Evolutionary conservation across 2,329 filamentous ascomycete species (phyloP).

Genomic region (Pseudogymnoascus sp.): DNA sequence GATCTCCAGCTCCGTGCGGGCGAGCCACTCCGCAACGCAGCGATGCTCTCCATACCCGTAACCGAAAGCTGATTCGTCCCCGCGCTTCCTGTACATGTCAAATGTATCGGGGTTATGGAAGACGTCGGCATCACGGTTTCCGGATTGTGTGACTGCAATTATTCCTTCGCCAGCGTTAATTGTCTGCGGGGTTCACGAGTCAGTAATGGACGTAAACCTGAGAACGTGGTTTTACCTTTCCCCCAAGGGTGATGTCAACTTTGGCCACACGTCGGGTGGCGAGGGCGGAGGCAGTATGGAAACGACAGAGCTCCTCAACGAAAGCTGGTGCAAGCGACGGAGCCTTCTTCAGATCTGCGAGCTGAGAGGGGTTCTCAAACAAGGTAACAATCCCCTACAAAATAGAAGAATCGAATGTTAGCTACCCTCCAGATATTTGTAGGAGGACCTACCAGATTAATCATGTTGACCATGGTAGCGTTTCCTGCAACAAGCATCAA

Average conservation of each 20-base stretch:
- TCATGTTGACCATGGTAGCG: constrained; percentile 47
- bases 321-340: constrained; percentile 34
- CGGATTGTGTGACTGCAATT: constrained; percentile 41
- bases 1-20: constrained; percentile 36
- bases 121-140: constrained; percentile 40
- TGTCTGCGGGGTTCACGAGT: constrained; percentile 17
- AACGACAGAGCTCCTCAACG: constrained; percentile 43
- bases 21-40: constrained; percentile 40
- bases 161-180: constrained; percentile 38
- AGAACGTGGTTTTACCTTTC: constrained; percentile 27
- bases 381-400: constrained; percentile 38
- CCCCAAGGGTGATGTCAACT: constrained; percentile 38
- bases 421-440: not conserved
- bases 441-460: constrained; percentile 33
- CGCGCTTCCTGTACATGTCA: constrained; percentile 35
- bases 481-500: constrained; percentile 45
- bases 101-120: constrained; percentile 37
- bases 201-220: not conserved
- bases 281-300: constrained; percentile 40
- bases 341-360: constrained; percentile 35
- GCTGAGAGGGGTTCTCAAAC: constrained; percentile 37
- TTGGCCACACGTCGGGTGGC: constrained; percentile 43
- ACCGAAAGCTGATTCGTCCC: constrained; percentile 33
- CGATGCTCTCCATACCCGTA: constrained; percentile 41
- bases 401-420: not conserved